These are phyloP conservation scores for Mycena filopes DNA, from an alignment of 768 basidiomycete genomes.

Conservation along the genomic window DNA sequence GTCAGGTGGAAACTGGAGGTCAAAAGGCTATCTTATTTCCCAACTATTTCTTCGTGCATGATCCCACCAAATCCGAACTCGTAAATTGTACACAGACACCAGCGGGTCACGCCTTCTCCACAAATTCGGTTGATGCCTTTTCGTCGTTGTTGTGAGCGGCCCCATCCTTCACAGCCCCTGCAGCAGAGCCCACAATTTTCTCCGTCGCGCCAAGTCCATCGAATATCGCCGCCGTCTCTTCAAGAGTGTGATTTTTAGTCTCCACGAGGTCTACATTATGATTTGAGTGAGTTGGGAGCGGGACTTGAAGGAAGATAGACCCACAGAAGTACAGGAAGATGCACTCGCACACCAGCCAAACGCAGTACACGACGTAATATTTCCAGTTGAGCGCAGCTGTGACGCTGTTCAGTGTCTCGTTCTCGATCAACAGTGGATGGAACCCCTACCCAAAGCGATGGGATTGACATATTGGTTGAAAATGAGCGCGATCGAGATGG, in stretches of 20 bases:
- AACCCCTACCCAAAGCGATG: constrained; percentile 63
- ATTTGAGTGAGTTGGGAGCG: too few relatives aligned
- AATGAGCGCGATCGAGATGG: constrained; percentile 81
- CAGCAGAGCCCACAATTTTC: constrained; percentile 45
- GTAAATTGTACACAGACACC: too few relatives aligned
- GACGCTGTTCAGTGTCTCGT: constrained; percentile 31
- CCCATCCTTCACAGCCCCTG: constrained; percentile 36
- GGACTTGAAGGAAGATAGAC: background rate
- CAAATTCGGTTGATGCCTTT: constrained; percentile 40
- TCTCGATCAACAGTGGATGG: background rate
- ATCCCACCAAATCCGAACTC: too few relatives aligned
- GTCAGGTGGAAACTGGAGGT: too few relatives aligned
- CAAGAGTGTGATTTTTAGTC: constrained; percentile 78
- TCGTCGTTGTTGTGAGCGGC: constrained; percentile 38
- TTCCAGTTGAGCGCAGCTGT: constrained; percentile 66
- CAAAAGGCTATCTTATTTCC: too few relatives aligned
- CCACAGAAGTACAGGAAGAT: constrained; percentile 69
- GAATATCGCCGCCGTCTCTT: constrained; percentile 84
- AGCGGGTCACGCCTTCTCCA: constrained; percentile 21
- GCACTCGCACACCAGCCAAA: constrained; percentile 73
- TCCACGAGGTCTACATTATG: constrained; percentile 68
- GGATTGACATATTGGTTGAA: constrained; percentile 93
- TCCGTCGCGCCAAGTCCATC: constrained; percentile 69
- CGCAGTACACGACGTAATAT: constrained; percentile 82
- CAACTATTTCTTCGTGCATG: too few relatives aligned